Base-by-base conservation (phyloP, 2,329 filamentous ascomycete species). In the Diaporthe citri region DNA sequence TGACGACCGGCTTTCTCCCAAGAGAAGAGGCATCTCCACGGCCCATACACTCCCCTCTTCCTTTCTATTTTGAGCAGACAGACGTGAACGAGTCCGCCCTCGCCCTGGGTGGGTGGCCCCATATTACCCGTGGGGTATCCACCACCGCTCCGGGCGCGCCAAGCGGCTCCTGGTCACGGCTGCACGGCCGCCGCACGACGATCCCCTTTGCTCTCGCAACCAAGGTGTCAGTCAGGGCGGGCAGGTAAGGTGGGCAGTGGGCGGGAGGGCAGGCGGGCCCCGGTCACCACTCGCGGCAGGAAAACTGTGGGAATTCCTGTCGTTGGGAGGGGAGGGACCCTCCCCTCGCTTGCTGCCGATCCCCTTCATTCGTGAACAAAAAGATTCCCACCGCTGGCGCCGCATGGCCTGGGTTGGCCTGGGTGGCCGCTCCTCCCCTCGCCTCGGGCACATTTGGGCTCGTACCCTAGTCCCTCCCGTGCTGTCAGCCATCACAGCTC, bases 61-160 rank as follows among this genome's bases (percentile, higher is more conserved):
- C 48, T 13, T 62, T 62, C 70, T 72, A 72, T 72, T 72, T 72
- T 72, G 56, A 41, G 70, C 34, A 56, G 34, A 25, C 17, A 15
- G 36, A 25, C 31, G 3, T 12, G 52, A 13, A n/a, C 41, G 20
- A 28, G 28, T 36, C 51, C 56, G 46, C 43, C 15, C 70, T 51
- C 34, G 28, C 22, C 34, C 48, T 28, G 22, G 34, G 34, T 13
- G 31, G 70, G 25, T 39, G 62, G 62, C 48, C 55, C 48, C 43
- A 52, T 72, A 64, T 46, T 28, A 52, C n/a, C 57, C 70, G 70
- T 52, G 39, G 56, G 28, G 70, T 72, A 60, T 64, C 70, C 70
- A 72, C 70, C 46, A 72, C 57, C 70, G 70, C 70, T 64, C 70
- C 70, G 70, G 57, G 70, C 55, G 39, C 70, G 46, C 62, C 70